These are phyloP conservation scores for Kluyveromyces sp. DNA, from an alignment of 1,139 yeast genomes.

Conservation along the genomic window DNA sequence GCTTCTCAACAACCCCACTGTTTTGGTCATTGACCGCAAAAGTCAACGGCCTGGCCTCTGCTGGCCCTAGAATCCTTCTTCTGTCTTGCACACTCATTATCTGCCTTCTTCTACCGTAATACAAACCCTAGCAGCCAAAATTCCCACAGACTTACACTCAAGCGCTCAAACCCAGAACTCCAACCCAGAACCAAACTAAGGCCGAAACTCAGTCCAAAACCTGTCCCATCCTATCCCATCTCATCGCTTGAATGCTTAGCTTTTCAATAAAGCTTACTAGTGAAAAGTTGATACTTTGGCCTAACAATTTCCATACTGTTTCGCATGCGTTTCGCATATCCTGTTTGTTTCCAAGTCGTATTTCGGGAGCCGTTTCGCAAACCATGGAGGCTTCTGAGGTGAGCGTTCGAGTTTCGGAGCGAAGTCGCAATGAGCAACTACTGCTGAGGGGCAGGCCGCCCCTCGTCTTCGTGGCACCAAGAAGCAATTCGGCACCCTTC, in stretches of 20 bases:
- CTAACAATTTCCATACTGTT: neutral
- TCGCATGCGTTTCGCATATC: neutral
- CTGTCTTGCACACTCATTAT: slow-evolving; percentile 49
- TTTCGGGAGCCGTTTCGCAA: slow-evolving; percentile 2
- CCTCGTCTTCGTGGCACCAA: no score
- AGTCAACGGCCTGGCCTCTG: slow-evolving; percentile 46
- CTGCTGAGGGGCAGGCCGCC: no score
- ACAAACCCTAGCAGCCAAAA: neutral
- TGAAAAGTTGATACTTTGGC: neutral
- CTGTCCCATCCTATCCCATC: neutral
- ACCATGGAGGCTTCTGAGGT: neutral
- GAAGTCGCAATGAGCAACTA: no score
- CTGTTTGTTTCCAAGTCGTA: neutral
- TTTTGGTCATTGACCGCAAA: slow-evolving; percentile 25
- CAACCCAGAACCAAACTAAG: no score
- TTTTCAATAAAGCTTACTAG: neutral
- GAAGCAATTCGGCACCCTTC: no score
- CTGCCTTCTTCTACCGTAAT: neutral
- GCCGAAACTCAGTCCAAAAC: no score
- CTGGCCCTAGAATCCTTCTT: slow-evolving; percentile 66
- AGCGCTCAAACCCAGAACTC: neutral
- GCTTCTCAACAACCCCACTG: slow-evolving; percentile 6
- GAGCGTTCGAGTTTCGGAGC: no score
- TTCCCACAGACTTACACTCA: neutral
- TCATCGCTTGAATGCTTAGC: neutral